phyloP scores from a whole-genome alignment of 768 basidiomycete species.

The Naganishia onofrii region DNA sequence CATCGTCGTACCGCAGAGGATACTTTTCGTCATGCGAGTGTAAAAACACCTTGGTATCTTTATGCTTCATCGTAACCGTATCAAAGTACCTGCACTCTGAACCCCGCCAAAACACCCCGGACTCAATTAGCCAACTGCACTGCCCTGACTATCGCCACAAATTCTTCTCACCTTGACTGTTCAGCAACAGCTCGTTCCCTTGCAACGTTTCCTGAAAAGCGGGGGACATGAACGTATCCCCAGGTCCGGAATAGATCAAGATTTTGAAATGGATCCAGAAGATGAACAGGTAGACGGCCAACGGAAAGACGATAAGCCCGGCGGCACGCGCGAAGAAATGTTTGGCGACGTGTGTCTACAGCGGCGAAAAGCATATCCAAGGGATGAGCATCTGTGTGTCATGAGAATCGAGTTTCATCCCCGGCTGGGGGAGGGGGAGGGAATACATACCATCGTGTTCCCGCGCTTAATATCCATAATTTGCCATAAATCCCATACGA shows the following conservation, averaged over 20 bases:
- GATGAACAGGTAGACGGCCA: conserved; percentile 85
- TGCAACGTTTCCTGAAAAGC: conserved; percentile 92
- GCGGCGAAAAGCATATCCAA: not conserved
- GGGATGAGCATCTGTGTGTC: too few species aligned
- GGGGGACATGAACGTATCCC: conserved; percentile 96
- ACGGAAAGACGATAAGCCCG: conserved; percentile 83
- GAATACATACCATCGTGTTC: conserved; percentile 70
- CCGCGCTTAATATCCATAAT: conserved; percentile 80
- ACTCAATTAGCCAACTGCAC: not conserved
- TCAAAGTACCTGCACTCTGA: conserved; percentile 97
- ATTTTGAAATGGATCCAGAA: conserved; percentile 94
- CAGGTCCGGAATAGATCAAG: conserved; percentile 81
- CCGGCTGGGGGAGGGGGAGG: too few species aligned
- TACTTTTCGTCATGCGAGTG: conserved; percentile 91
- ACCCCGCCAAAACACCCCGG: conserved; percentile 18
- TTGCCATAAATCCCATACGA: conserved; percentile 90
- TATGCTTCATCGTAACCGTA: conserved; percentile 79
- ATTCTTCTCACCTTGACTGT: conserved; percentile 71
- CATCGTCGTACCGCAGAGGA: conserved; percentile 90
- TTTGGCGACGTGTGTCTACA: conserved; percentile 77
- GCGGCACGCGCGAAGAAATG: conserved; percentile 83
- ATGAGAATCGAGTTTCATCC: too few species aligned
- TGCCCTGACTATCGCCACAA: not conserved
- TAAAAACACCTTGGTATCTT: conserved; percentile 85
- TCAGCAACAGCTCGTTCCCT: conserved; percentile 87